Evolutionary conservation across 208 protist species (phyloP), one percentile per base, ranked within the genome.

Genomic region (Lotmaria passim): DNA sequence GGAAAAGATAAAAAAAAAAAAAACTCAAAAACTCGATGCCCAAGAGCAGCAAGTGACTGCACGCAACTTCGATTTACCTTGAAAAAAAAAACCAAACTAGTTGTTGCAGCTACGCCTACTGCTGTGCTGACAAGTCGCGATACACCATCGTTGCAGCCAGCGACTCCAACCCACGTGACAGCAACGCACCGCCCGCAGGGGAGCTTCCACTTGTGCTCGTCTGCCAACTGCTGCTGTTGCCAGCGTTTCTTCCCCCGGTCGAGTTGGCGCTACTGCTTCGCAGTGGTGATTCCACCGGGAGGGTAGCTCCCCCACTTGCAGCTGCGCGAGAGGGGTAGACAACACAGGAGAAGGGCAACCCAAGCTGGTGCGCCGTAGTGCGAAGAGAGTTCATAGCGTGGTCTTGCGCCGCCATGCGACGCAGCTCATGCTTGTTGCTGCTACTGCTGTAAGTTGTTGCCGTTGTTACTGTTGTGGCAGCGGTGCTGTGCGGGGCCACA

Each of bases 141-240:
- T 76, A 59, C 62, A 76, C 70, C 36, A 76, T 60, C 62, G 70
- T 76, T 26, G 70, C 44, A 26, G 52, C 46, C 19, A 76, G 70
- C 5, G 70, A 69, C 53, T 76, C 70, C 8, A 76, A 28, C 21
- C 56, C 62, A 43, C 70, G 61, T 3, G 62, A 39, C 19, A 68
- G 50, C 62, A 56, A 26, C 26, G 50, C 48, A 26, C 3, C 8
- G 28, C 28, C 43, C 24, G 12, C 38, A 1, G 57, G 36, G 2
- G 36, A 30, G 38, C 41, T 46, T 10, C 6, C 11, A n/a, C 36
- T 36, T 14, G 14, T 17, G 26, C 57, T 28, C n/a, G n/a, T n/a
- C n/a, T n/a, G n/a, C n/a, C n/a, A n/a, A 50, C 57, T 24, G 7
- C 56, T 19, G 17, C 17, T 31, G 26, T n/a, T 64, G 17, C 28